These are phyloP conservation scores for Aspergillus transmontanensis DNA, from an alignment of 2,329 filamentous ascomycete species.

Conservation along the genomic window DNA sequence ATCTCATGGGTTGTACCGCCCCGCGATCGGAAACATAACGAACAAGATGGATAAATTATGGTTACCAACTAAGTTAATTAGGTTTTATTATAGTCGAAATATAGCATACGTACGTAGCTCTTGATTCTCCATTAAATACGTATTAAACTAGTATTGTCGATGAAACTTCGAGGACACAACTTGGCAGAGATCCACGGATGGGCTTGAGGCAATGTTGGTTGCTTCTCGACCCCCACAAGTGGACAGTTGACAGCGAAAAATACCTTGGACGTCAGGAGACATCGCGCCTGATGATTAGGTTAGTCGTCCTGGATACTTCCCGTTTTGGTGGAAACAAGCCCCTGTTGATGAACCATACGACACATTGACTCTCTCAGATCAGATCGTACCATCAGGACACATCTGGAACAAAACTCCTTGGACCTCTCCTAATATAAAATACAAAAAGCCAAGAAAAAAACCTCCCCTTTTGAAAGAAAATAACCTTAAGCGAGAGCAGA, in stretches of 20 bases:
- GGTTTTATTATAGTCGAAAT: neutral
- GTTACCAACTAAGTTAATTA: neutral
- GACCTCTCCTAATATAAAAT: neutral
- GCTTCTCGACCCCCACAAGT: neutral
- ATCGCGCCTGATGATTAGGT: neutral
- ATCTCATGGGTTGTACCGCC: conserved; percentile 12
- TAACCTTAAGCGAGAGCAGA: neutral
- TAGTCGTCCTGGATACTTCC: neutral
- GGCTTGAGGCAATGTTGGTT: neutral
- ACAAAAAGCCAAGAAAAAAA: neutral
- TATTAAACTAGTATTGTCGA: neutral
- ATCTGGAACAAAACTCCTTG: neutral
- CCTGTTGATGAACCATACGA: neutral
- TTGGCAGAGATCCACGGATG: neutral
- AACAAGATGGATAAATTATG: conserved; percentile 4
- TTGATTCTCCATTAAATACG: neutral
- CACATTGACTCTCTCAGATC: neutral
- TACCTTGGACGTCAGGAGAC: neutral
- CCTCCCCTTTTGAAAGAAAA: neutral
- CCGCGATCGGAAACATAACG: conserved; percentile 16
- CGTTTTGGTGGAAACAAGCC: neutral
- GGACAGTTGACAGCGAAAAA: neutral
- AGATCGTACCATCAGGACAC: neutral
- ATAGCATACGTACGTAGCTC: neutral
- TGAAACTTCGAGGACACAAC: neutral